These are phyloP conservation scores for Pseudomonodictys pantanalensis DNA, from an alignment of 495 filamentous ascomycete species.

Conservation along the genomic window DNA sequence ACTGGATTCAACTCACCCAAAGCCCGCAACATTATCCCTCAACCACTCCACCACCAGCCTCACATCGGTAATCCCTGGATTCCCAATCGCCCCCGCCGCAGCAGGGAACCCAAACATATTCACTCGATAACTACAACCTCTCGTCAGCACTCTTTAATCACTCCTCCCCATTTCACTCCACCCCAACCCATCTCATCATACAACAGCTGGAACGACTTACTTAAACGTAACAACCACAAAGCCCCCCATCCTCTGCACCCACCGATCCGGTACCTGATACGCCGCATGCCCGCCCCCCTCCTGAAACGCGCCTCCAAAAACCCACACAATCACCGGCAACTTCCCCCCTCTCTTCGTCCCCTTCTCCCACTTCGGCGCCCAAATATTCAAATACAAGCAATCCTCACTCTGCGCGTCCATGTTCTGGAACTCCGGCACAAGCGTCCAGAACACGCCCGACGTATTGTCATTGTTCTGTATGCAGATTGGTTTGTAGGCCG, in stretches of 20 bases:
- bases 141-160: too few relatives aligned
- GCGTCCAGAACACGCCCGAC: too few relatives aligned
- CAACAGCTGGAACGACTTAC: not conserved
- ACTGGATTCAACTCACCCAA: too few relatives aligned
- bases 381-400: not conserved
- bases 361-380: not conserved
- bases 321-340: not conserved
- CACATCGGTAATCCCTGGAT: constrained; percentile 48
- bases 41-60: constrained; percentile 54
- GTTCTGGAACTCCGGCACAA: too few relatives aligned
- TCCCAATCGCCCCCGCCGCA: constrained; percentile 40
- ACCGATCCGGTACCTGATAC: not conserved
- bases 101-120: constrained; percentile 53
- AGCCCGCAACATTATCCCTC: constrained; percentile 58
- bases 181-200: too few relatives aligned
- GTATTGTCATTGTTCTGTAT: too few relatives aligned
- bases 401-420: not conserved
- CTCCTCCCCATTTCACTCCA: too few relatives aligned
- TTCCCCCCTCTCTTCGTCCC: not conserved
- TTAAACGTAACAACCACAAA: not conserved
- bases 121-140: constrained; percentile 46
- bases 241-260: not conserved
- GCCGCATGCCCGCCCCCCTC: not conserved
- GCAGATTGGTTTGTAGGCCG: too few relatives aligned
- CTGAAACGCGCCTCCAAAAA: not conserved